phyloP scores from a whole-genome alignment of 306 rosid genomes.

The Phaseolus lunatus region DNA sequence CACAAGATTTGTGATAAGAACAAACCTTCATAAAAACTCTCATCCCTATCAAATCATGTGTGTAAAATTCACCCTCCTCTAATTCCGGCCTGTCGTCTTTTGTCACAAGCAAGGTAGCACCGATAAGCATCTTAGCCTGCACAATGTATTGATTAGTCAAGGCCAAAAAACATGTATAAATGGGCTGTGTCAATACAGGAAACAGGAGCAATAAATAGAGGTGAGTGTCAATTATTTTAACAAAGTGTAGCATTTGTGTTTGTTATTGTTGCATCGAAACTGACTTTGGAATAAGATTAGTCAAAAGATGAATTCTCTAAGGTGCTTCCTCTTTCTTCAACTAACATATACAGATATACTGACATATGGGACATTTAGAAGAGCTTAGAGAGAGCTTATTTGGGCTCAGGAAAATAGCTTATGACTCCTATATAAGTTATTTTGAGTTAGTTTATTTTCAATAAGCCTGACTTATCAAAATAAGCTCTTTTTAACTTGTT shows the following conservation, averaged over 20 bases:
- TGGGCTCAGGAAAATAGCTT: neutral
- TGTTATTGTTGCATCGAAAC: constrained; percentile 23
- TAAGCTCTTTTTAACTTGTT: neutral
- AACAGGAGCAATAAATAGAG: constrained; percentile 22
- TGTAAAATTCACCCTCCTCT: constrained; percentile 87
- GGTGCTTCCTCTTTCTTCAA: constrained; percentile 21
- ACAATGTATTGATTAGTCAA: constrained; percentile 40
- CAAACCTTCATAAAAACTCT: constrained; percentile 83
- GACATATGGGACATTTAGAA: neutral
- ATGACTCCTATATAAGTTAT: neutral
- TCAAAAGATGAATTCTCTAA: constrained; percentile 8
- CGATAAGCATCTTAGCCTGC: constrained; percentile 91
- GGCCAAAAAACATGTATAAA: constrained; percentile 35
- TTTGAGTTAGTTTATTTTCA: neutral
- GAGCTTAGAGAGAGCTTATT: neutral
- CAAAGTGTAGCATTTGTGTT: neutral
- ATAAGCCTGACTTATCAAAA: neutral
- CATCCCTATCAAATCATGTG: constrained; percentile 92
- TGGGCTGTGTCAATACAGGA: constrained; percentile 5
- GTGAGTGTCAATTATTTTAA: neutral
- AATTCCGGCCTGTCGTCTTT: constrained; percentile 87
- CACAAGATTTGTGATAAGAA: constrained; percentile 17
- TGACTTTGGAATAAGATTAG: constrained; percentile 24
- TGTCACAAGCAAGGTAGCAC: constrained; percentile 82
- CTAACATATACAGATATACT: neutral